Conservation (phyloP, 441 rosid species). For the Viola pubescens region DNA sequence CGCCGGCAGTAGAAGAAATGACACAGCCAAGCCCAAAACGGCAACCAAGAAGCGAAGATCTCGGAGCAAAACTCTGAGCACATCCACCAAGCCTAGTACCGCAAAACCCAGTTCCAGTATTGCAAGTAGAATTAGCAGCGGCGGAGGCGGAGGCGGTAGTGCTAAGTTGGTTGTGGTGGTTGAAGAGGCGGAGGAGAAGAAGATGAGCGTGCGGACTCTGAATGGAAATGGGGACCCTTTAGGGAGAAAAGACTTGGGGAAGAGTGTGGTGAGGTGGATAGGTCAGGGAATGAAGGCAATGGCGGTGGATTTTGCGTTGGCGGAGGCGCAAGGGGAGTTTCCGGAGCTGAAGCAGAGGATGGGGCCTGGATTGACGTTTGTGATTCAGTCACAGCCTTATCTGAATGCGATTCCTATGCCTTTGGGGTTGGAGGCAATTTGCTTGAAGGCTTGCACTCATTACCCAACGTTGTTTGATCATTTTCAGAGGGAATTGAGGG, state of each 20-base stretch:
- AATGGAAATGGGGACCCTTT: constrained; percentile 83
- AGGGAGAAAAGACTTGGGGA: constrained; percentile 75
- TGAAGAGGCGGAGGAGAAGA: constrained; percentile 11
- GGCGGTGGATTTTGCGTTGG: constrained; percentile 68
- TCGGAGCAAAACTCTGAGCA: constrained; percentile 21
- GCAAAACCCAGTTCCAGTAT: constrained; percentile 22
- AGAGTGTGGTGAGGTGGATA: constrained; percentile 71
- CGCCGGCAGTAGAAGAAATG: constrained; percentile 23
- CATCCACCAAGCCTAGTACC: background rate
- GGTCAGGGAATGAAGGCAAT: constrained; percentile 75
- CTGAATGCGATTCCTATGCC: constrained; percentile 86
- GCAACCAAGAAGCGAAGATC: constrained; percentile 33
- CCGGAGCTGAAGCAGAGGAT: constrained; percentile 57
- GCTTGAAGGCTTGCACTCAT: constrained; percentile 83
- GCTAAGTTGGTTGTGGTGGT: constrained; percentile 6
- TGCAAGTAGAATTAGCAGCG: background rate
- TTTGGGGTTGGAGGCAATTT: constrained; percentile 61
- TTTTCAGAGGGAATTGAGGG: constrained; percentile 85
- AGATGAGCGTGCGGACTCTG: constrained; percentile 31
- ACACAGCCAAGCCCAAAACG: constrained; percentile 24
- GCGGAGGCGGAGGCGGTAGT: background rate
- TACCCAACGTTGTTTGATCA: constrained; percentile 88
- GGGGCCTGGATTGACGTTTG: constrained; percentile 85
- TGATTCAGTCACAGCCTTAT: constrained; percentile 80
- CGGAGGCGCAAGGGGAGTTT: constrained; percentile 79